A percentile compares a stretch with the other conserved stretches of the same genome.
phyloP scores from a whole-genome alignment of 371 early-diverging fungal species.

The Mucor velutinosus region DNA sequence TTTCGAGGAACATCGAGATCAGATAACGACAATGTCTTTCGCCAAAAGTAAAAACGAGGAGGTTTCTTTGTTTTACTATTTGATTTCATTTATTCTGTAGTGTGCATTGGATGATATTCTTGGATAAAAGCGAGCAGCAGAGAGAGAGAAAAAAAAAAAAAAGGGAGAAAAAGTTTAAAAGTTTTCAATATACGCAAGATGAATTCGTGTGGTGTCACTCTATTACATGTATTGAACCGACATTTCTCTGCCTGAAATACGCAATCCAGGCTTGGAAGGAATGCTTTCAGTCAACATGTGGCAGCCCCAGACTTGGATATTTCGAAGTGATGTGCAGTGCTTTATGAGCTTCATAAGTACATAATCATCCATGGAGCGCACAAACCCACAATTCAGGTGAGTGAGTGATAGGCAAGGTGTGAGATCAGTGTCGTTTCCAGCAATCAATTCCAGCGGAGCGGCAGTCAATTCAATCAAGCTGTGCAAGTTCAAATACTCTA shows the following conservation, averaged over 20 bases:
- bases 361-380: constrained; percentile 73
- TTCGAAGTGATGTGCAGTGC: constrained; percentile 44
- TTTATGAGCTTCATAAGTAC: constrained; percentile 58
- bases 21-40: constrained; percentile 33
- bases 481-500: constrained; percentile 65
- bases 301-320: constrained; percentile 76
- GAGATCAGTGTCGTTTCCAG: constrained; percentile 23
- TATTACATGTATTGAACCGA: not conserved
- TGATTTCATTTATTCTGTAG: not conserved
- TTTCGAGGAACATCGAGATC: constrained; percentile 50
- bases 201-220: not conserved
- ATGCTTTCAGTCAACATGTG: constrained; percentile 26
- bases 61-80: constrained; percentile 10
- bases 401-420: constrained; percentile 41
- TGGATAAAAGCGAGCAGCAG: not conserved
- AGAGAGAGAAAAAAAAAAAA: not conserved
- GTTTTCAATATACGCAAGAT: not conserved
- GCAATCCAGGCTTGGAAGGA: not conserved
- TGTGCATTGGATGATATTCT: not conserved
- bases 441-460: constrained; percentile 46
- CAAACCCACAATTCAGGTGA: constrained; percentile 73
- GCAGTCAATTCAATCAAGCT: constrained; percentile 73
- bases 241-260: constrained; percentile 6
- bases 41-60: constrained; percentile 33
- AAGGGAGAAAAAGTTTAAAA: not conserved